Evolutionary conservation across 225 moss, liverwort and hornwort genomes (phyloP).

Genomic region (Climacium dendroides): DNA sequence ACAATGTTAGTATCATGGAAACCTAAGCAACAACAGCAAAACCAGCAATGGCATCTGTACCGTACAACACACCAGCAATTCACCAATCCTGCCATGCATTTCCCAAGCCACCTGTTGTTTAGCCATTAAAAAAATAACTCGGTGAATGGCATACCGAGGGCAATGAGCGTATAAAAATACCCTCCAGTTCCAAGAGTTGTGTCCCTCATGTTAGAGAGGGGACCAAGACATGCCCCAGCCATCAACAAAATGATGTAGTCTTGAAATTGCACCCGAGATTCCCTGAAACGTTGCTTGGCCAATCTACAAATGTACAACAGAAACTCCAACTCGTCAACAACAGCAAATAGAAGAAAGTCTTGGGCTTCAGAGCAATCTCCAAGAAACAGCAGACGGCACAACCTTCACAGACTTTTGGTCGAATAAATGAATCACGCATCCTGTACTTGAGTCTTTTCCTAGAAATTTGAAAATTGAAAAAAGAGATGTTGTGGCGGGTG

Average conservation of each 20-base stretch:
- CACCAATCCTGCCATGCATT: not conserved
- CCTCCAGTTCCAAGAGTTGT: constrained; percentile 39
- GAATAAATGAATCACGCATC: not conserved
- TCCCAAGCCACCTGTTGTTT: not conserved
- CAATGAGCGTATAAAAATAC: constrained; percentile 76
- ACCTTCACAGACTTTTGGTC: not conserved
- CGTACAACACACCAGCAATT: not conserved
- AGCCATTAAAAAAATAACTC: not conserved
- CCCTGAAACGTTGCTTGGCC: constrained; percentile 72
- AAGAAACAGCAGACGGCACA: not conserved
- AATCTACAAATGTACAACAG: constrained; percentile 21
- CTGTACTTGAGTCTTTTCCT: not conserved
- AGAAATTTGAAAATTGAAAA: not conserved
- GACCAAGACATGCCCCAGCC: constrained; percentile 70
- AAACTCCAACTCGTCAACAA: not conserved
- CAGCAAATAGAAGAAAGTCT: not conserved
- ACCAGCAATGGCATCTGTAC: not conserved
- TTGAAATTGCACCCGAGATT: constrained; percentile 61
- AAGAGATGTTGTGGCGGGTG: too few species aligned
- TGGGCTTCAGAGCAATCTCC: not conserved
- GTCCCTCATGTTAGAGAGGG: constrained; percentile 55
- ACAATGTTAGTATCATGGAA: not conserved
- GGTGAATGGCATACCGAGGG: constrained; percentile 31
- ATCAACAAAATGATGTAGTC: constrained; percentile 85
- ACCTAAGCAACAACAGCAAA: not conserved